Percentiles rank a stretch among this genome's conserved stretches.
phyloP scores from a whole-genome alignment of 345 rosid species.

The Ceriops zippeliana region DNA sequence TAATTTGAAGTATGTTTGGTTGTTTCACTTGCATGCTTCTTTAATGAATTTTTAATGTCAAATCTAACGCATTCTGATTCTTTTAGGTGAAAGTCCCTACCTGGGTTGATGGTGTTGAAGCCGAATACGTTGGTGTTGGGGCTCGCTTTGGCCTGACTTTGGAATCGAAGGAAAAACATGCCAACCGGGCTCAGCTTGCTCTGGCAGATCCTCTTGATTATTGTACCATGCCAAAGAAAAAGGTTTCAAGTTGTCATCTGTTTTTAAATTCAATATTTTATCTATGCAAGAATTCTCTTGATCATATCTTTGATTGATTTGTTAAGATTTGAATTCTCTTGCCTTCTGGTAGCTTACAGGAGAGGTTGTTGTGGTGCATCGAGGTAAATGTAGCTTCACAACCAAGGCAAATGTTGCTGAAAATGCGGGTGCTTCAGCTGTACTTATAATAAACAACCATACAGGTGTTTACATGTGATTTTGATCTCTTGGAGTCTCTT shows the following conservation, averaged over 20 bases:
- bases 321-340: slow-evolving; percentile 11
- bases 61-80: background rate
- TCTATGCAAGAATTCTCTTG: background rate
- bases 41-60: background rate
- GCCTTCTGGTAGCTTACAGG: slow-evolving; percentile 48
- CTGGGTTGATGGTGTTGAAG: slow-evolving; percentile 52
- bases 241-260: slow-evolving; percentile 40
- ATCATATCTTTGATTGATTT: background rate
- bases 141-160: slow-evolving; percentile 85
- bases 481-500: background rate
- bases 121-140: slow-evolving; percentile 88
- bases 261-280: background rate
- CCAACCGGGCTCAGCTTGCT: slow-evolving; percentile 49
- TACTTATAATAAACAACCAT: slow-evolving; percentile 66
- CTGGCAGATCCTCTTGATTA: slow-evolving; percentile 81
- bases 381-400: slow-evolving; percentile 88
- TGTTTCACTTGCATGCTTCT: background rate
- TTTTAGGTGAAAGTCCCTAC: slow-evolving; percentile 84
- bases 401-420: slow-evolving; percentile 68
- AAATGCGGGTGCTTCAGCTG: slow-evolving; percentile 68
- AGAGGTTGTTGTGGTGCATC: slow-evolving; percentile 66
- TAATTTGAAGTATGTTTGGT: background rate
- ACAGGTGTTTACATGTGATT: slow-evolving; percentile 44
- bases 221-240: slow-evolving; percentile 51
- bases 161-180: slow-evolving; percentile 82